Evolutionary conservation across 2,329 filamentous ascomycete genomes (phyloP).

Genomic region (Ceratocystis huliohia): DNA sequence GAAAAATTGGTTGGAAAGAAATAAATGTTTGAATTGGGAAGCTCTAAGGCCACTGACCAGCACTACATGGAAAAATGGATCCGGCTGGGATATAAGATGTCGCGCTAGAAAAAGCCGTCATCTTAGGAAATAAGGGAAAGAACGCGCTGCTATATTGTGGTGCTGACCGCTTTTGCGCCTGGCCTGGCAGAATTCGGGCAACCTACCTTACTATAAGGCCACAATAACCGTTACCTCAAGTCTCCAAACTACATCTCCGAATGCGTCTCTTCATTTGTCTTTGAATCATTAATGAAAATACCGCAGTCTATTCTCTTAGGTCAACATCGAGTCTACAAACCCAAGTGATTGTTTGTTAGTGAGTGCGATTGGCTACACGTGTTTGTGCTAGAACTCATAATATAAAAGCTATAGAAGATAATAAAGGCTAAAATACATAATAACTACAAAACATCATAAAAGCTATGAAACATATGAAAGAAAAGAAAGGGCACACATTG

Average conservation of each 20-base stretch:
- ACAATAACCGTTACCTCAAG: too few species aligned
- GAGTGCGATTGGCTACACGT: too few species aligned
- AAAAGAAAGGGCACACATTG: background rate
- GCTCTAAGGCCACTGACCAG: background rate
- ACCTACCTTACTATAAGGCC: background rate
- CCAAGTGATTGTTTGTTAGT: too few species aligned
- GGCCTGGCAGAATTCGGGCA: background rate
- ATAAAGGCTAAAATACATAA: background rate
- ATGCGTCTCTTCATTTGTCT: too few species aligned
- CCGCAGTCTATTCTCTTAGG: too few species aligned
- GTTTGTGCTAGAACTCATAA: background rate
- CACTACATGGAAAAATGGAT: background rate
- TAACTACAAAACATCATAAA: background rate
- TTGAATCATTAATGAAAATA: too few species aligned
- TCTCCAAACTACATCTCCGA: too few species aligned
- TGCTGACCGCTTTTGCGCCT: conserved; percentile 1
- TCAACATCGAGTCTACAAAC: too few species aligned
- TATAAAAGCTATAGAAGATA: conserved; percentile 11
- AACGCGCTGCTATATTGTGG: conserved; percentile 10
- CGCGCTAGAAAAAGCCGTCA: background rate
- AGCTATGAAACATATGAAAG: conserved; percentile 11
- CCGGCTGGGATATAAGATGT: background rate
- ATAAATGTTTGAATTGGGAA: conserved; percentile 9
- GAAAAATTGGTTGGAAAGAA: conserved; percentile 4
- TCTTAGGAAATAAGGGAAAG: background rate